Conservation (phyloP, 495 filamentous ascomycete genomes). For the Xylaria bambusicola region DNA sequence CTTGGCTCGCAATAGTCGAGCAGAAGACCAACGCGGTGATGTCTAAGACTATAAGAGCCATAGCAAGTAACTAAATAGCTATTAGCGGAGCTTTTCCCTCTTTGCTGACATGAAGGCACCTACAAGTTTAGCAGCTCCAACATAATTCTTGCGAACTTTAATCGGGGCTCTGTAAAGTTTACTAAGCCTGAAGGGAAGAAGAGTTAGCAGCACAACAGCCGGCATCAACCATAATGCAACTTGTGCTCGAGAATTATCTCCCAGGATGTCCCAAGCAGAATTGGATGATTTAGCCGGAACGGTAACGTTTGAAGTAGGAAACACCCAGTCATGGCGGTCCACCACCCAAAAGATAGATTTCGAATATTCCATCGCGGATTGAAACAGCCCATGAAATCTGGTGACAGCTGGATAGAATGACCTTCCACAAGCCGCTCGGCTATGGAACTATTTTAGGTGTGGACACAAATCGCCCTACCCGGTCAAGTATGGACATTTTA, state of each 20-base stretch:
- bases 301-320: neutral
- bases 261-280: neutral
- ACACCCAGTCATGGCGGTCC: neutral
- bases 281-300: neutral
- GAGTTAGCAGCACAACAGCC: neutral
- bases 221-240: neutral
- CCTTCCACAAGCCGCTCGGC: too few species aligned
- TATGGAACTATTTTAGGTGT: too few species aligned
- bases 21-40: neutral
- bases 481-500: too few species aligned
- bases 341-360: neutral
- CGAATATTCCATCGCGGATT: neutral
- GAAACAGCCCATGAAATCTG: neutral
- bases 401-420: neutral
- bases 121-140: neutral
- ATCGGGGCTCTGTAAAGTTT: neutral
- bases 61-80: neutral
- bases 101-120: neutral
- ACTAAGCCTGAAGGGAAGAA: neutral
- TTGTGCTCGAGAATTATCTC: neutral
- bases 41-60: neutral
- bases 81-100: neutral
- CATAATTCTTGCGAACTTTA: neutral
- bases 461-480: too few species aligned
- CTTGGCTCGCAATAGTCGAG: neutral